Percentiles rank a stretch among this genome's conserved stretches.
phyloP scores from a whole-genome alignment of 306 rosid genomes.

The Sicyos edulis region DNA sequence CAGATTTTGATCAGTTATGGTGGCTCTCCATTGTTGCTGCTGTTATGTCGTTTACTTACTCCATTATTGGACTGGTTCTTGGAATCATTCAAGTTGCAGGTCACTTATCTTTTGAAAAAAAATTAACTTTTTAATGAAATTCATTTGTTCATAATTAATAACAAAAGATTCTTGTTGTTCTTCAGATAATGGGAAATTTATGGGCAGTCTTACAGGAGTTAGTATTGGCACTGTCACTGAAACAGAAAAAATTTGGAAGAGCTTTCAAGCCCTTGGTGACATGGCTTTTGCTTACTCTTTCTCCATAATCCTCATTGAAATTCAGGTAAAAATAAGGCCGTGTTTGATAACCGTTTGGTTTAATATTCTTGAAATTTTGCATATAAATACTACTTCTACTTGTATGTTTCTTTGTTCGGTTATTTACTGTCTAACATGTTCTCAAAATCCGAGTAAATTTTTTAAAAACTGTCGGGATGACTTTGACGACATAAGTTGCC shows the following conservation, averaged over 20 bases:
- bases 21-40: slow-evolving; percentile 75
- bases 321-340: slow-evolving; percentile 22
- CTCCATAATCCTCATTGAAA: slow-evolving; percentile 36
- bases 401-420: too few species aligned
- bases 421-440: too few species aligned
- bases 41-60: slow-evolving; percentile 62
- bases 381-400: neutral
- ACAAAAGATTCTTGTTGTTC: neutral
- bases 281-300: slow-evolving; percentile 39
- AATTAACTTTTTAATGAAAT: too few species aligned
- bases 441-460: too few species aligned
- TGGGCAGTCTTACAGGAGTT: slow-evolving; percentile 33
- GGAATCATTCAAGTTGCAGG: slow-evolving; percentile 32
- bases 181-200: slow-evolving; percentile 25
- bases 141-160: too few species aligned
- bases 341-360: too few species aligned
- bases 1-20: slow-evolving; percentile 56
- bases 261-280: slow-evolving; percentile 41
- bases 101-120: neutral
- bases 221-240: slow-evolving; percentile 21
- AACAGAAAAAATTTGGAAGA: slow-evolving; percentile 32
- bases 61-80: slow-evolving; percentile 59
- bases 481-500: too few species aligned
- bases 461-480: too few species aligned
- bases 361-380: too few species aligned